These are phyloP conservation scores for Stereum hirsutum DNA, from an alignment of 1,284 basidiomycete species.

Conservation along the genomic window DNA sequence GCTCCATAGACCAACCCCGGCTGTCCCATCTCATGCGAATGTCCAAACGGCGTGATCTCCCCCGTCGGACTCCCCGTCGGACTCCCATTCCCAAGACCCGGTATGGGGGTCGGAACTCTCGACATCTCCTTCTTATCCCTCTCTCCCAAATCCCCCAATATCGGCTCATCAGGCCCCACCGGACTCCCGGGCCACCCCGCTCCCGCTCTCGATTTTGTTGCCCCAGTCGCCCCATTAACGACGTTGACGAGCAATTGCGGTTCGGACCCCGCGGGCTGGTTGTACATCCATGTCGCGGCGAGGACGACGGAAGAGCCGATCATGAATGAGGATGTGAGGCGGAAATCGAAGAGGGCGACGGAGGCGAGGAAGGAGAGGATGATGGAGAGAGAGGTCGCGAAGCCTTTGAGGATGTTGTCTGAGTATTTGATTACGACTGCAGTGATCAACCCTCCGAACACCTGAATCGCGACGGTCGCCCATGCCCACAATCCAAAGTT, in stretches of 20 bases:
- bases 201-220: constrained; percentile 9
- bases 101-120: constrained; percentile 34
- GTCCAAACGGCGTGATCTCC: too few species aligned
- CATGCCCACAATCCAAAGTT: constrained; percentile 91
- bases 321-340: constrained; percentile 80
- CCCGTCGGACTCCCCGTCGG: constrained; percentile 25
- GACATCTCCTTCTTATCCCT: constrained; percentile 41
- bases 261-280: constrained; percentile 51
- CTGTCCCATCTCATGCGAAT: too few species aligned
- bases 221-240: constrained; percentile 15
- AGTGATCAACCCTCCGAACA: constrained; percentile 88
- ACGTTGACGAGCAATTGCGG: constrained; percentile 24
- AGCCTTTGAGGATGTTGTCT: constrained; percentile 91
- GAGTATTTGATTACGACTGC: constrained; percentile 85
- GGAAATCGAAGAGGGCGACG: constrained; percentile 83
- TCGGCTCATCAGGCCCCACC: constrained; percentile 42
- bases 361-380: constrained; percentile 90
- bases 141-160: constrained; percentile 52
- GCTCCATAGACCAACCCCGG: too few species aligned
- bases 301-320: constrained; percentile 82
- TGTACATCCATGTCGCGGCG: constrained; percentile 82
- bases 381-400: constrained; percentile 91
- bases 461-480: constrained; percentile 86
- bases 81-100: constrained; percentile 27
- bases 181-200: constrained; percentile 41